Evolutionary conservation across 345 rosid species (phyloP).

Genomic region (Syzygium oleosum): DNA sequence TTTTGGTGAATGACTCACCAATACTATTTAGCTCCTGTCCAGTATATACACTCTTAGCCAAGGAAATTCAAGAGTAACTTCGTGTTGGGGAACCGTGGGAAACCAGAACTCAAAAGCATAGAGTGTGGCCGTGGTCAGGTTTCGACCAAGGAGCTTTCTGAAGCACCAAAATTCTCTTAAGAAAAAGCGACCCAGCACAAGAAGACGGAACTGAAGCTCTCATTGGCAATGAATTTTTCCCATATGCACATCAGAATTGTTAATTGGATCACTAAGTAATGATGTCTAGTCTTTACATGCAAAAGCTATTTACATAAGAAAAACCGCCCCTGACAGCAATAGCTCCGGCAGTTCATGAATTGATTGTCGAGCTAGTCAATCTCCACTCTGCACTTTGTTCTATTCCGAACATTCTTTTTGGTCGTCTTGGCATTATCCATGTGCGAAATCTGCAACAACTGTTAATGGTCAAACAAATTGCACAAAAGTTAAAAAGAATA

Average conservation of each 20-base stretch:
- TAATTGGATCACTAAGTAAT: too few species aligned
- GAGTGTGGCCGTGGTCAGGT: background rate
- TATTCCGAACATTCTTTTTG: constrained; percentile 17
- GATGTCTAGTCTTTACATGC: too few species aligned
- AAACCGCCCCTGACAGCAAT: background rate
- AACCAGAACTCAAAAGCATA: background rate
- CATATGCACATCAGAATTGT: too few species aligned
- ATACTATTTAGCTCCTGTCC: background rate
- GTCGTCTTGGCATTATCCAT: constrained; percentile 36
- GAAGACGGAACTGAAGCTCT: background rate
- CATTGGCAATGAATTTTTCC: background rate
- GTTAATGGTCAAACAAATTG: background rate
- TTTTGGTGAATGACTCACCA: background rate
- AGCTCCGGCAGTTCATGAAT: background rate
- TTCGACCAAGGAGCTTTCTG: background rate
- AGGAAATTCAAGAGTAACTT: background rate
- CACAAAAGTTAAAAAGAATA: background rate
- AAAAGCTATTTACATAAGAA: too few species aligned
- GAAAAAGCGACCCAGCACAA: background rate
- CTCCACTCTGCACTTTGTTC: background rate
- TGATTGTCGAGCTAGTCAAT: background rate
- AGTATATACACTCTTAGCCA: background rate
- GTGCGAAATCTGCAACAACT: constrained; percentile 42
- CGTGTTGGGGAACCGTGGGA: background rate
- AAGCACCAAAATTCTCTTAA: background rate